phyloP scores from a whole-genome alignment of 495 filamentous ascomycete species.

The Tuber brumale region DNA sequence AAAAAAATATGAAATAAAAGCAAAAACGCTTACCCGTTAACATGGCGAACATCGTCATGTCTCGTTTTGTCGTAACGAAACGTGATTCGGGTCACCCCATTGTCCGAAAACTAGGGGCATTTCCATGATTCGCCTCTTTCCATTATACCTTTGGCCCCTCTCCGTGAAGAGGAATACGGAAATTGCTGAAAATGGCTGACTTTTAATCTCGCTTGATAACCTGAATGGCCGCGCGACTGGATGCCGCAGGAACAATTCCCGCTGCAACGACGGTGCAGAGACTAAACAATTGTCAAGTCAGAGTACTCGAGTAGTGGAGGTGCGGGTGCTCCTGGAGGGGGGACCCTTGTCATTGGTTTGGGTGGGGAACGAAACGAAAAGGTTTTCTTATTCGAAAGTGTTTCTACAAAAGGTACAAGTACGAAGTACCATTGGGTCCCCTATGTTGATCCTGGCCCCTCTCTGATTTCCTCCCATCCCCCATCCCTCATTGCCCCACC shows the following conservation, averaged over 20 bases:
- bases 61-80: neutral
- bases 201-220: neutral
- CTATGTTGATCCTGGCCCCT: neutral
- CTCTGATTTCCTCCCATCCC: neutral
- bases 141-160: neutral
- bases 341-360: neutral
- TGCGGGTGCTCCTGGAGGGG: neutral
- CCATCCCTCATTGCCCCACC: too few relatives aligned
- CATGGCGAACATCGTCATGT: neutral
- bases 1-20: neutral
- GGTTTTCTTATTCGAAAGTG: neutral
- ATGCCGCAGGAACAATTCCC: neutral
- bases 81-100: neutral
- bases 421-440: constrained; percentile 3
- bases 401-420: neutral
- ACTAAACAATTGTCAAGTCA: neutral
- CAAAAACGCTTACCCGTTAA: neutral
- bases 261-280: neutral
- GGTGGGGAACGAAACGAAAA: neutral
- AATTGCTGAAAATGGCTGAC: neutral
- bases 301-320: neutral
- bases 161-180: neutral
- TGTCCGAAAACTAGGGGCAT: neutral
- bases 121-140: neutral
- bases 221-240: neutral